Evolutionary conservation across 2,329 filamentous ascomycete genomes (phyloP).

Genomic region (Talaromyces albobiverticillius): DNA sequence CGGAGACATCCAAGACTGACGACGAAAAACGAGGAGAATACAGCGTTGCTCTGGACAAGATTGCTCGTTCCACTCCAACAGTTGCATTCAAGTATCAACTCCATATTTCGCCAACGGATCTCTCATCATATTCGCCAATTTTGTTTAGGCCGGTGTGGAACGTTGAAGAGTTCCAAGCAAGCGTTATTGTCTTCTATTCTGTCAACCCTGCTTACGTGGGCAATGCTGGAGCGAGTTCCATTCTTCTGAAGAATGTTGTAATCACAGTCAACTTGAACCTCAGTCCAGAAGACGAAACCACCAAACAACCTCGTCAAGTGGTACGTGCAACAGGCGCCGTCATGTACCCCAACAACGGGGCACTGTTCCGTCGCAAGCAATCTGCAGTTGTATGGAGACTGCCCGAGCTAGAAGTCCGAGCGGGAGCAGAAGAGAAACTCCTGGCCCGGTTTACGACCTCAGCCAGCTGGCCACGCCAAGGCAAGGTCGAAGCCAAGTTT

Average conservation of each 20-base stretch:
- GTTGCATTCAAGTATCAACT: slow-evolving; percentile 93
- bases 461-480: slow-evolving; percentile 66
- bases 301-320: slow-evolving; percentile 46
- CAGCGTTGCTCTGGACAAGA: slow-evolving; percentile 67
- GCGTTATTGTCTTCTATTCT: slow-evolving; percentile 77
- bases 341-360: slow-evolving; percentile 46
- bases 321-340: slow-evolving; percentile 41
- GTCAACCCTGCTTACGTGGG: slow-evolving; percentile 68
- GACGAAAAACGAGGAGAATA: slow-evolving; percentile 71
- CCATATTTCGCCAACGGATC: slow-evolving; percentile 62
- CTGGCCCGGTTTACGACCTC: slow-evolving; percentile 80
- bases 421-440: slow-evolving; percentile 63
- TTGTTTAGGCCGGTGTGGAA: slow-evolving; percentile 77
- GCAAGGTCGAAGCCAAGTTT: slow-evolving; percentile 79
- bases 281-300: slow-evolving; percentile 36
- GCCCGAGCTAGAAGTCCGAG: slow-evolving; percentile 52
- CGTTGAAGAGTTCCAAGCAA: slow-evolving; percentile 78
- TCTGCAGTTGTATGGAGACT: slow-evolving; percentile 47
- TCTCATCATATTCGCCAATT: slow-evolving; percentile 65
- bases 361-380: slow-evolving; percentile 44
- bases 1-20: slow-evolving; percentile 55
- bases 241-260: slow-evolving; percentile 73
- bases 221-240: slow-evolving; percentile 39
- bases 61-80: slow-evolving; percentile 62
- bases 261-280: slow-evolving; percentile 55